Base-by-base conservation (phyloP, 305 asterid genomes). In the Petunia hybrid region DNA sequence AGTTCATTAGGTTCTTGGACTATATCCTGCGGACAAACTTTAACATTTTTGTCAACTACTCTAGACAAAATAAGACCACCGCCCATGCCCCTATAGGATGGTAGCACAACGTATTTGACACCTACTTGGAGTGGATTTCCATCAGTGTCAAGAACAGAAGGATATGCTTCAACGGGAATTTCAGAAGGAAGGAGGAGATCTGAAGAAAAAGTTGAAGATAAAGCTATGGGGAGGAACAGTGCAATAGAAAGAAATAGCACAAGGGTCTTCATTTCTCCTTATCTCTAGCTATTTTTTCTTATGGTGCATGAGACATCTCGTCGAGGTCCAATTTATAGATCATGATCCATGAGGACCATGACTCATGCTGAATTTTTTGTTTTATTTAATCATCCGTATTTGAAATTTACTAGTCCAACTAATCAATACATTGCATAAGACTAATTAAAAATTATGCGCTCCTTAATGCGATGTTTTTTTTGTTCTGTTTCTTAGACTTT, bases 11-110 rank as follows among this genome's bases (percentile, higher is more conserved):
- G 66, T 12, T 6, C 66, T 61, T 61, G 66, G 66, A 61, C 66
- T 8, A 61, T 61, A 40, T 61, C 66, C 12, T 61, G 66, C 31
- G 66, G 66, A 4, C 63, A 57, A 57, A n/a, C 8, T 57, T 57
- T 57, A 8, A 5, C 31, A 57, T 16, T 57, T n/a, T 57, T 57
- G 63, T 57, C 63, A 5, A 57, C 63, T 14, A 57, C 35, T 57
- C 63, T 57, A 57, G 63, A 57, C 63, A 57, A 14, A n/a, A 4
- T 57, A 57, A 57, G 63, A 5, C 63, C 63, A 57, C 63, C 63
- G 5, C 63, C 63, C 31, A 16, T 57, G 8, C 63, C 63, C 8
- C 63, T 57, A 3, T 14, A 6, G n/a, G 63, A 14, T n/a, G 63
- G 63, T 16, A 57, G 31, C 9, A 57, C 63, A 57, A 5, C 14